phyloP scores from a whole-genome alignment of 176 grass and related monocot species.

The Zoysia japonica region DNA sequence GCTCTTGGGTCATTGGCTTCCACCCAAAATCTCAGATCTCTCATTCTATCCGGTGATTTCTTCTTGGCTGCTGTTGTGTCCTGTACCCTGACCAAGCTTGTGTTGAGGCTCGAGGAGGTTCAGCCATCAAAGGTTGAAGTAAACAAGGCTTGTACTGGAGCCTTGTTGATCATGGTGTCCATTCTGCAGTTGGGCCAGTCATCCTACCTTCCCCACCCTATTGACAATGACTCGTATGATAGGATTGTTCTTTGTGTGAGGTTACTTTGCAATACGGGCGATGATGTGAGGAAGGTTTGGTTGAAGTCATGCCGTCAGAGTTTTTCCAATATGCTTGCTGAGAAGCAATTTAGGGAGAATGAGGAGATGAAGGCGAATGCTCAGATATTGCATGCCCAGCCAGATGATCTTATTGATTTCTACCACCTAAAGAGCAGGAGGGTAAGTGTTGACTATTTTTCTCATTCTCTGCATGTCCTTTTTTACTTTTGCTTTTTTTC shows the following conservation, averaged over 20 bases:
- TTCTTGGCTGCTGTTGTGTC: constrained; percentile 56
- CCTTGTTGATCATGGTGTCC: constrained; percentile 58
- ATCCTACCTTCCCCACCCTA: constrained; percentile 58
- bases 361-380: constrained; percentile 72
- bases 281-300: constrained; percentile 75
- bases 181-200: constrained; percentile 64
- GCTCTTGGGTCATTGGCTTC: constrained; percentile 46
- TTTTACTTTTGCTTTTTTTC: too few species aligned
- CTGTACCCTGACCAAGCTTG: constrained; percentile 66
- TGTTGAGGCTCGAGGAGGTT: constrained; percentile 72
- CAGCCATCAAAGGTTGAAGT: constrained; percentile 62
- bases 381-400: constrained; percentile 70
- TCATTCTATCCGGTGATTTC: constrained; percentile 75
- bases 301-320: constrained; percentile 63
- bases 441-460: constrained; percentile 15
- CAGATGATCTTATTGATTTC: constrained; percentile 87
- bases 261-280: constrained; percentile 76
- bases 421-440: constrained; percentile 80
- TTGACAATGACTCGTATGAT: constrained; percentile 69
- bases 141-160: constrained; percentile 61
- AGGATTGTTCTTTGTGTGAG: constrained; percentile 71
- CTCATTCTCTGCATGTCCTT: too few species aligned
- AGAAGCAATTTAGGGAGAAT: constrained; percentile 81
- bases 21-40: constrained; percentile 60
- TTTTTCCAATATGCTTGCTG: constrained; percentile 77